Conservation (phyloP, 2,329 filamentous ascomycete species). For the Geosmithia morbida region DNA sequence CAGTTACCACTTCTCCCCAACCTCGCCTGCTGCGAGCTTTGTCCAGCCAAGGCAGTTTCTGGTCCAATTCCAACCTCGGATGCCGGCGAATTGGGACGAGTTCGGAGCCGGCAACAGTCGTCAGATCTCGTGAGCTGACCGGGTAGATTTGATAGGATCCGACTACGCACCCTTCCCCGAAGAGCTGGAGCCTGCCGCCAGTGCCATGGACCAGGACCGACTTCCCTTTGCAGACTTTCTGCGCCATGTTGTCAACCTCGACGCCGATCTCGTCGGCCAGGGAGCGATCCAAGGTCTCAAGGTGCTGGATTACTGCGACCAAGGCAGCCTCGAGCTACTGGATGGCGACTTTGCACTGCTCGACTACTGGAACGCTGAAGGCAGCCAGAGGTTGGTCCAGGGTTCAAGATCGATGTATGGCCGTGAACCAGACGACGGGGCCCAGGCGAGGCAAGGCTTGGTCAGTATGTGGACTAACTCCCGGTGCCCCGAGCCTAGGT, state of each 20-base stretch:
- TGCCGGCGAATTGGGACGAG: not conserved
- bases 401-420: slow-evolving; percentile 2
- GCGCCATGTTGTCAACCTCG: slow-evolving; percentile 34
- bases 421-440: slow-evolving; percentile 24
- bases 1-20: slow-evolving; percentile 11
- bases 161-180: not conserved
- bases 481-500: slow-evolving; percentile 32
- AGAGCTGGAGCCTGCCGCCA: slow-evolving; percentile 6
- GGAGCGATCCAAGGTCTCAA: slow-evolving; percentile 19
- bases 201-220: slow-evolving; percentile 14
- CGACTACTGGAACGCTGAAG: slow-evolving; percentile 31
- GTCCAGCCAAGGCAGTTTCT: slow-evolving; percentile 12
- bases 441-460: slow-evolving; percentile 29
- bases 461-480: slow-evolving; percentile 34
- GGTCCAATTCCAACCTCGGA: not conserved
- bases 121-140: slow-evolving; percentile 1
- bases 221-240: slow-evolving; percentile 35
- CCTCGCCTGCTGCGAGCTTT: slow-evolving; percentile 16
- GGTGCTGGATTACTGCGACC: slow-evolving; percentile 34
- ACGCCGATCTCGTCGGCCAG: slow-evolving; percentile 15
- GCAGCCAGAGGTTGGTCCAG: slow-evolving; percentile 6
- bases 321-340: slow-evolving; percentile 33
- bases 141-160: not conserved
- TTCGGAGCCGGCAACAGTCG: not conserved
- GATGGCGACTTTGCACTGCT: slow-evolving; percentile 36